Evolutionary conservation across 441 rosid species (phyloP).

Genomic region (Bruguiera hainesii): DNA sequence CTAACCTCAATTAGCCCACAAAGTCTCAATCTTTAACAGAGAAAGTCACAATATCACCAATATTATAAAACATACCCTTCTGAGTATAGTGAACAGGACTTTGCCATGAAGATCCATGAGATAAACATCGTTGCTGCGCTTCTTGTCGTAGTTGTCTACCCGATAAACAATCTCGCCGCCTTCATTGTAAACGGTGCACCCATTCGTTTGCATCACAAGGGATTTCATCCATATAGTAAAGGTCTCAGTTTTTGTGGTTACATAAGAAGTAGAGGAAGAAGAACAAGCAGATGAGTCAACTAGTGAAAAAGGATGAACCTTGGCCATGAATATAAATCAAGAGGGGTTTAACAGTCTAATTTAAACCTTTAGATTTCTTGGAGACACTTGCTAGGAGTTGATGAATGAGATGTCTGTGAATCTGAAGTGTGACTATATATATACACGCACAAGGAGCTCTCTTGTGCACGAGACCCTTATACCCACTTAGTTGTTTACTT

Average conservation of each 20-base stretch:
- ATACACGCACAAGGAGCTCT: too few species aligned
- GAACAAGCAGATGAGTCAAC: slow-evolving; percentile 9
- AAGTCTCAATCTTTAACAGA: not conserved
- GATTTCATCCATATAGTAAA: slow-evolving; percentile 93
- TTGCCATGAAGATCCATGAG: slow-evolving; percentile 67
- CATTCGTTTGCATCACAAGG: slow-evolving; percentile 61
- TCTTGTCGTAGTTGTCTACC: slow-evolving; percentile 66
- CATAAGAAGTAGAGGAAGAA: slow-evolving; percentile 25
- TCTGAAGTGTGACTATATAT: too few species aligned
- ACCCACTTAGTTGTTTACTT: not conserved
- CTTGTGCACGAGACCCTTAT: not conserved
- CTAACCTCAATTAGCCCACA: not conserved
- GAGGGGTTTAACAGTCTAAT: not conserved
- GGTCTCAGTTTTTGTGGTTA: slow-evolving; percentile 41
- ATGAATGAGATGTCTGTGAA: not conserved
- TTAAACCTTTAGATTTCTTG: too few species aligned
- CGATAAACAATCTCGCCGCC: slow-evolving; percentile 61
- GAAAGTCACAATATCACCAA: not conserved
- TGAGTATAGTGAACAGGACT: slow-evolving; percentile 56
- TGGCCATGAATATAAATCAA: slow-evolving; percentile 14
- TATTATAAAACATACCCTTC: slow-evolving; percentile 31
- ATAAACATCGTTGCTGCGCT: slow-evolving; percentile 50
- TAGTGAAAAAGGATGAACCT: slow-evolving; percentile 25
- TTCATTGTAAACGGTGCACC: slow-evolving; percentile 69
- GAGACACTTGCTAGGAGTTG: not conserved